Evolutionary conservation across 768 basidiomycete species (phyloP).

Genomic region (Pleurotus cornucopiae): DNA sequence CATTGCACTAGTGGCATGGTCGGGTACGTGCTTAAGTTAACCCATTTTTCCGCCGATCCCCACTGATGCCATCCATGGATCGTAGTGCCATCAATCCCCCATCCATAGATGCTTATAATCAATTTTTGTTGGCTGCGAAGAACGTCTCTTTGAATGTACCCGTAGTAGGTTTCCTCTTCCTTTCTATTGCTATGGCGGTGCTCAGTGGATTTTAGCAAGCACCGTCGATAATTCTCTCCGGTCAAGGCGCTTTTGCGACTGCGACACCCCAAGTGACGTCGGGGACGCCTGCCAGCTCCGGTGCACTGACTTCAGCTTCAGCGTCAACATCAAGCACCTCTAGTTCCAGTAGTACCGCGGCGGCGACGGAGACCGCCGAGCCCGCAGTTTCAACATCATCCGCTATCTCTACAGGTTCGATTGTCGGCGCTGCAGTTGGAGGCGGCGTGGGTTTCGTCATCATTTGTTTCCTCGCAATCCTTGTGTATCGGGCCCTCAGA

Average conservation of each 20-base stretch:
- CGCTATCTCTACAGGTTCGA: slow-evolving; percentile 1
- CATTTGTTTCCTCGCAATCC: slow-evolving; percentile 6
- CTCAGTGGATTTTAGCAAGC: not conserved
- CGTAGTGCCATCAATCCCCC: slow-evolving; percentile 15
- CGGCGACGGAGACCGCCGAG: not conserved
- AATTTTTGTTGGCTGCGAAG: slow-evolving; percentile 10
- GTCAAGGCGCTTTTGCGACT: slow-evolving; percentile 8
- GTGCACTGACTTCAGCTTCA: slow-evolving; percentile 1
- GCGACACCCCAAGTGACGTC: not conserved
- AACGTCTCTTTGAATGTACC: not conserved
- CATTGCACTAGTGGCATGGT: slow-evolving; percentile 26
- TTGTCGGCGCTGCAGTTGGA: slow-evolving; percentile 11
- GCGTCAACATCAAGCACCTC: not conserved
- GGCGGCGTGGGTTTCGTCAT: slow-evolving; percentile 7
- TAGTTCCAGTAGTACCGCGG: not conserved
- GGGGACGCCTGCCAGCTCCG: not conserved
- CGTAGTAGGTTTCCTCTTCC: not conserved
- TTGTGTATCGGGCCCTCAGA: slow-evolving; percentile 6
- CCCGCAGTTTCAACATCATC: not conserved
- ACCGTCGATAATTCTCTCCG: slow-evolving; percentile 8
- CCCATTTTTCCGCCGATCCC: not conserved
- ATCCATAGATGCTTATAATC: slow-evolving; percentile 2
- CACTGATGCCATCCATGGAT: not conserved
- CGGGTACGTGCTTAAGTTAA: slow-evolving; percentile 3
- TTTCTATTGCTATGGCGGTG: not conserved